phyloP scores from a whole-genome alignment of 2,329 filamentous ascomycete species.

The Conoideocrella luteorostrata region DNA sequence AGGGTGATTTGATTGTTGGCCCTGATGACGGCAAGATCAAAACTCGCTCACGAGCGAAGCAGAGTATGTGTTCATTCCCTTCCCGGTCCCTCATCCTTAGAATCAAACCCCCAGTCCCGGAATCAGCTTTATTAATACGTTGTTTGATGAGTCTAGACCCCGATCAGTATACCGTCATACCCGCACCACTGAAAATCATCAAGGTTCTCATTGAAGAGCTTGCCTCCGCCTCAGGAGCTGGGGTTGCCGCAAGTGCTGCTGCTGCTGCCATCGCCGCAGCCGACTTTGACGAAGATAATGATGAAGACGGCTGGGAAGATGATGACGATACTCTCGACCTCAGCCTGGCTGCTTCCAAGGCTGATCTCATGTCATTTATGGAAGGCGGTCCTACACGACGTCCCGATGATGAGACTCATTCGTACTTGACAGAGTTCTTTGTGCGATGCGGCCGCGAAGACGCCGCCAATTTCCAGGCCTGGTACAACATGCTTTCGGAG shows the following conservation, averaged over 20 bases:
- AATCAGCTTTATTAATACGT: conserved; percentile 1
- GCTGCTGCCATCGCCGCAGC: conserved; percentile 56
- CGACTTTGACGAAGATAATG: conserved; percentile 57
- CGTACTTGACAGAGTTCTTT: conserved; percentile 80
- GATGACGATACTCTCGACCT: conserved; percentile 71
- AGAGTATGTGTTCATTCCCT: conserved; percentile 60
- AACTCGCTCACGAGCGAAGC: conserved; percentile 83
- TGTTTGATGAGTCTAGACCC: conserved; percentile 51
- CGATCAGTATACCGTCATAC: conserved; percentile 80
- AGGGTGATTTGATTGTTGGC: conserved; percentile 82
- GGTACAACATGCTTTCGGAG: conserved; percentile 49
- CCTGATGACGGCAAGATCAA: conserved; percentile 74
- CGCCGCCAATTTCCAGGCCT: conserved; percentile 48
- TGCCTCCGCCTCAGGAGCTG: conserved; percentile 66
- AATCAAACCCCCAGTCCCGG: neutral
- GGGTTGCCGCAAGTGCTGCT: conserved; percentile 53
- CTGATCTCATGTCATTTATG: conserved; percentile 74
- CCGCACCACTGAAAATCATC: conserved; percentile 87
- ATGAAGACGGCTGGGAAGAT: conserved; percentile 87
- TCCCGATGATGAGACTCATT: conserved; percentile 85
- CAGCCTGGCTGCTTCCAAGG: conserved; percentile 59
- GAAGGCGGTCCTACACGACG: conserved; percentile 56
- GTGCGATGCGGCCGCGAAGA: conserved; percentile 50
- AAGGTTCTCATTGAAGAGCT: conserved; percentile 95
- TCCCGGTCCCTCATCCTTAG: too few species aligned